Percentiles rank a stretch among this genome's conserved stretches.
Evolutionary conservation across 2,329 filamentous ascomycete genomes (phyloP).

Genomic region (Diaporthe helianthi): DNA sequence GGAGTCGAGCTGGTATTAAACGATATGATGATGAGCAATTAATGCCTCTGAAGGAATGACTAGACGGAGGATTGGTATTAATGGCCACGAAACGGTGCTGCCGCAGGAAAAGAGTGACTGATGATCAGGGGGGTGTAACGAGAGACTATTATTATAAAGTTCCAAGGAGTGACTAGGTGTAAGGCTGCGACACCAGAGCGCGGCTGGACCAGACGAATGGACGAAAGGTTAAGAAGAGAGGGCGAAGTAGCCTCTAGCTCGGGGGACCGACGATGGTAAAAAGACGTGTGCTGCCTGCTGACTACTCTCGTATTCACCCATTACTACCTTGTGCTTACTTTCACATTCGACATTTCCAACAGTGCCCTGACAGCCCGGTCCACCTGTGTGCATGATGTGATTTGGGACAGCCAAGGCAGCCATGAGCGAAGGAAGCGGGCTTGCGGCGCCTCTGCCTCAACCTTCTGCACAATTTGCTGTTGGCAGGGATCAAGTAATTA

Average conservation of each 20-base stretch:
- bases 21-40: conserved; percentile 8
- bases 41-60: conserved; percentile 26
- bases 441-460: conserved; percentile 12
- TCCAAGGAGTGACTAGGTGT: conserved; percentile 31
- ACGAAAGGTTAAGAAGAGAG: conserved; percentile 8
- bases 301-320: conserved; percentile 7
- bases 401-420: conserved; percentile 21
- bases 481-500: conserved; percentile 10
- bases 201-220: conserved; percentile 24
- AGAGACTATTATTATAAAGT: conserved; percentile 24
- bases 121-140: conserved; percentile 23
- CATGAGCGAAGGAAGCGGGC: conserved; percentile 23
- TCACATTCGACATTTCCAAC: conserved; percentile 5
- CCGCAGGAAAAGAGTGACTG: conserved; percentile 29
- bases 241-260: neutral
- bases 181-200: conserved; percentile 28
- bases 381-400: conserved; percentile 17
- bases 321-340: conserved; percentile 17
- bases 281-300: conserved; percentile 29
- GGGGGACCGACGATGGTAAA: conserved; percentile 7
- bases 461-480: conserved; percentile 20
- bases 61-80: conserved; percentile 17
- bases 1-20: conserved; percentile 2
- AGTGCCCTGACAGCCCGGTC: neutral
- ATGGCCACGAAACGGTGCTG: conserved; percentile 17